Evolutionary conservation across 1,139 yeast species (phyloP).

Genomic region (Hemisphaericaspora subhashii): DNA sequence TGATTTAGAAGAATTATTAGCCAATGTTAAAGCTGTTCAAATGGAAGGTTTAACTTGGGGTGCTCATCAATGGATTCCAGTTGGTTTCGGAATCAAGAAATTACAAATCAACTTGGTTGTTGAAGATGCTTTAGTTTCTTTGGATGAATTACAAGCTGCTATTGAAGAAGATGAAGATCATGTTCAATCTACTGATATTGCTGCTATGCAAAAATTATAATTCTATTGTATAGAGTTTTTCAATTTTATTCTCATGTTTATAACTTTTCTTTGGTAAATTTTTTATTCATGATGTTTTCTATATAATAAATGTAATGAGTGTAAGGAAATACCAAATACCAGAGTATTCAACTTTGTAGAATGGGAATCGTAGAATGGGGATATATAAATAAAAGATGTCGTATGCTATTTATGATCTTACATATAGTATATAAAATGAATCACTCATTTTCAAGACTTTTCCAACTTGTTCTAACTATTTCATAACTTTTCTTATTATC

Average conservation of each 20-base stretch:
- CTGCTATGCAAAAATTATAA: conserved; percentile 98
- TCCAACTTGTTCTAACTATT: conserved; percentile 75
- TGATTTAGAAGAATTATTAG: conserved; percentile 83
- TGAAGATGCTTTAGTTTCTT: conserved; percentile 93
- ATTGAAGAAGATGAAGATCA: conserved; percentile 98
- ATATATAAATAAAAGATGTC: not conserved
- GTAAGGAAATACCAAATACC: not conserved
- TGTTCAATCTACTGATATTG: conserved; percentile 97
- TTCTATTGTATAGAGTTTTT: conserved; percentile 15
- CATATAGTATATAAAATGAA: too few species aligned
- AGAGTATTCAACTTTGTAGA: too few species aligned
- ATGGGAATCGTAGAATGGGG: too few species aligned
- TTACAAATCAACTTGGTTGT: conserved; percentile 97
- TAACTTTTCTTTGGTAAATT: not conserved
- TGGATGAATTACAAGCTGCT: conserved; percentile 80
- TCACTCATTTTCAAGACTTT: conserved; percentile 45
- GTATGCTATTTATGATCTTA: not conserved
- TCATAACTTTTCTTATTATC: conserved; percentile 49
- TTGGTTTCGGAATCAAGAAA: conserved; percentile 99
- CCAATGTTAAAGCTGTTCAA: conserved; percentile 79
- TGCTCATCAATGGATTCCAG: conserved; percentile 93
- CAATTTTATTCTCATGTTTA: not conserved
- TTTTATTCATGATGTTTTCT: not conserved
- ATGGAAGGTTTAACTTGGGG: conserved; percentile 98
- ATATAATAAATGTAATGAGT: conserved; percentile 1